Evolutionary conservation across 352 stramenopile genomes (phyloP), one percentile per base, ranked within the genome.

Genomic region (Phytophthora nicotianae): DNA sequence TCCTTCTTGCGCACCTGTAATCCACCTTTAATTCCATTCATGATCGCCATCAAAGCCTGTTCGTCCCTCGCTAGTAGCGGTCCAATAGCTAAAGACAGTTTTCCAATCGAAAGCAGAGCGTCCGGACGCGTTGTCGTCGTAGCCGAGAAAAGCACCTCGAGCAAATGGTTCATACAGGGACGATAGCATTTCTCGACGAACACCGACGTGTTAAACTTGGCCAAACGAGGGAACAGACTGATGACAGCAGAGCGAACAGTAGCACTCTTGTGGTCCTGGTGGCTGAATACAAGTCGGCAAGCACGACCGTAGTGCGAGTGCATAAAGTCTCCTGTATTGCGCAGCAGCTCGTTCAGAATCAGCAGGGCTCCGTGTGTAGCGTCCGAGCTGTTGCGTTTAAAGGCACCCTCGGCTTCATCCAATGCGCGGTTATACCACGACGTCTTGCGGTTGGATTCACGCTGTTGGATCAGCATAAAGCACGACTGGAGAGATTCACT

Each of bases 281-380:
- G 70, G 21, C 76, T 74, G 58, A 93, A 92, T 21, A 96, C 83
- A 26, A 92, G 68, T 29, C 86, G 68, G 45, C 84, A 93, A 16
- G 88, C 79, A 58, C 83, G 78, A 11, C 59, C 64, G 62, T 93
- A 96, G 67, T 96, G 82, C 45, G 79, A 78, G 60, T 95, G 85
- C 88, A 96, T 96, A 57, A 95, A 96, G 61, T 96, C 88, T 11
- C 88, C 88, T 8, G 84, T 93, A 64, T 95, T 96, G 26, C 88
- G 81, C 51, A 96, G 75, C 45, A 96, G 54, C 51, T 96, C 88
- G 61, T 96, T 96, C 29, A 95, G 55, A 65, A 96, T 93, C 14
- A 96, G 61, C 53, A 96, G 59, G 11, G 88, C 81, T 32, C 88
- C 88, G 63, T 96, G 88, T 19, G 86, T 91, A 5, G 85, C 76